Evolutionary conservation across 208 protist genomes (phyloP).

Genomic region (Tritrichomonas musculus): DNA sequence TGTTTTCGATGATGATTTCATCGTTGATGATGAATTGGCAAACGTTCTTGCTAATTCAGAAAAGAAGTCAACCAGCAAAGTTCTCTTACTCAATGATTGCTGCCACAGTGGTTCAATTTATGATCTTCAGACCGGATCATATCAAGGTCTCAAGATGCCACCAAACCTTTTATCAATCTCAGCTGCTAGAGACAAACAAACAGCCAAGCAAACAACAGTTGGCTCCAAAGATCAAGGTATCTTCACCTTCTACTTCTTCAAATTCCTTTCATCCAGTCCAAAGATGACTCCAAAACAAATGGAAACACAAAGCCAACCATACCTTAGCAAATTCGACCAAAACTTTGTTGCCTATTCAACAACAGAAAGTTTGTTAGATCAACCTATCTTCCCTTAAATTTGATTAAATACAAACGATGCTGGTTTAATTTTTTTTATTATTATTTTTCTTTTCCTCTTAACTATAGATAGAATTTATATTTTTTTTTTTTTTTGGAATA

Average conservation of each 20-base stretch:
- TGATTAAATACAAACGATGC: no score
- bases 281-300: not conserved
- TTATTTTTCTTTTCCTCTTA: no score
- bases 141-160: not conserved
- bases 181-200: not conserved
- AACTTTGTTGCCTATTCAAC: not conserved
- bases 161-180: not conserved
- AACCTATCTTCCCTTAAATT: not conserved
- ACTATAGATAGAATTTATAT: no score
- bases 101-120: not conserved
- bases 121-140: not conserved
- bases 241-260: not conserved
- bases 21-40: not conserved
- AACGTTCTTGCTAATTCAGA: not conserved
- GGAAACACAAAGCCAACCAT: not conserved
- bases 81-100: not conserved
- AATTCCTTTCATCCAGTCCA: not conserved
- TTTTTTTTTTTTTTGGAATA: no score
- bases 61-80: no score
- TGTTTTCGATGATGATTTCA: not conserved
- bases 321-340: not conserved
- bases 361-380: not conserved
- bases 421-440: no score
- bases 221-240: not conserved
- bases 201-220: not conserved